Percentiles rank a stretch among this genome's conserved stretches.
Conservation (phyloP, 1,284 basidiomycete genomes). For the Ustilago trichophora region DNA sequence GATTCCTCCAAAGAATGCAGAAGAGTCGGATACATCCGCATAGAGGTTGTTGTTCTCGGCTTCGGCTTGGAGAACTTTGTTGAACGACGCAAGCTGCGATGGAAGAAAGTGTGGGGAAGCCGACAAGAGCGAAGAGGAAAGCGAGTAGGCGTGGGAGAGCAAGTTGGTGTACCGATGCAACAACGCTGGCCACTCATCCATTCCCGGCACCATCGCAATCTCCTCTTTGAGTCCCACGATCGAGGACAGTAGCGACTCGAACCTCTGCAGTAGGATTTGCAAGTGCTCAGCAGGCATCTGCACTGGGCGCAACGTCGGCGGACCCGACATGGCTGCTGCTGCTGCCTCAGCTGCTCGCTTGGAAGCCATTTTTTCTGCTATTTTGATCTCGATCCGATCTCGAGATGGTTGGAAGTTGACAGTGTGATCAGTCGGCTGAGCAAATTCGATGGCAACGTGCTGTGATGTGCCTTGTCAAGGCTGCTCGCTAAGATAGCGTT, state of each 20-base stretch:
- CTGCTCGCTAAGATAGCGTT: background rate
- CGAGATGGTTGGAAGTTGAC: too few species aligned
- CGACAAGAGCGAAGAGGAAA: constrained; percentile 49
- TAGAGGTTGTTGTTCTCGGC: constrained; percentile 51
- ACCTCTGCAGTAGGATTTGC: constrained; percentile 52
- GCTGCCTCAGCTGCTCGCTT: constrained; percentile 17
- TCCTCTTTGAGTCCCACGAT: constrained; percentile 56
- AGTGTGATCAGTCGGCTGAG: too few species aligned
- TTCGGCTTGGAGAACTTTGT: constrained; percentile 53
- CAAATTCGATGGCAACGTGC: too few species aligned
- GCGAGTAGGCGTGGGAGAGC: constrained; percentile 56
- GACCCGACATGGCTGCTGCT: constrained; percentile 7
- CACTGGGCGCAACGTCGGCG: constrained; percentile 30
- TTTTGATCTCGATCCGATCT: too few species aligned
- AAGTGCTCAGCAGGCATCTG: constrained; percentile 45
- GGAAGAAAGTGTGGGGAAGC: constrained; percentile 53
- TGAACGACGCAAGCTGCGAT: constrained; percentile 51
- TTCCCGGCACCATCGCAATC: constrained; percentile 50
- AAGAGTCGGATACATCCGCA: constrained; percentile 22
- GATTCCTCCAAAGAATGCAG: constrained; percentile 25
- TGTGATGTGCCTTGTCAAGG: too few species aligned
- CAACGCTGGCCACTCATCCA: constrained; percentile 58
- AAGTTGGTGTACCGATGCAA: constrained; percentile 52
- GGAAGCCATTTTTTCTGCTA: constrained; percentile 6
- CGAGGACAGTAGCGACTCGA: constrained; percentile 55